Evolutionary conservation across 352 stramenopile genomes (phyloP), one percentile per base, ranked within the genome.

Genomic region (Globisporangium megalacanthum): DNA sequence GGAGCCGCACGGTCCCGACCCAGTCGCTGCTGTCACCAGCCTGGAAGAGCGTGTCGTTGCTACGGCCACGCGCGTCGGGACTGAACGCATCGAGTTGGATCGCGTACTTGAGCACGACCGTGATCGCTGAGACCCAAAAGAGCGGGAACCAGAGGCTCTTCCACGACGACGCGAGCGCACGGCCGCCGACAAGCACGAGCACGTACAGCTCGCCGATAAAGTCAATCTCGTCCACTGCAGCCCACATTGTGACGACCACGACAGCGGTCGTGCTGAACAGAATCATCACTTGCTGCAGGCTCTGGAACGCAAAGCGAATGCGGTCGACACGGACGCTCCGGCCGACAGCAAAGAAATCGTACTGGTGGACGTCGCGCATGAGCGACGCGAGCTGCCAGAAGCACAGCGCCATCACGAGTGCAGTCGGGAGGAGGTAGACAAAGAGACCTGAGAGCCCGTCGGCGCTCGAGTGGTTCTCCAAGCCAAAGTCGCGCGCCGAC

Each of bases 371-470:
- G 0, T 77, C 69, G 52, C 79, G 84, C 65, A 82, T 80, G 58
- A 95, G 82, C 33, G 81, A 87, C 29, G 75, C 71, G 15, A 95
- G 61, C 49, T 95, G 85, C 85, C 85, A 95, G 50, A 91, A 92
- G 52, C 81, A 86, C 31, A 95, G 54, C 17, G 71, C 77, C 60
- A 86, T 92, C 58, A 92, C 65, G 5, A 88, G 56, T 0, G 74
- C 72, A 1, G 81, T 93, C 3, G 85, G 85, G 13, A 90, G 60
- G 22, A 95, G 55, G 53, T 95, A 95, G 25, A 90, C 37, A 55
- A 93, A 95, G 35, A 95, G 65, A 2, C 83, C 65, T 0, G 85
- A 92, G 19, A 93, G 66, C 10, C 74, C 67, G 9, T 66, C 73
- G n/a, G 65, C 72, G 6, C 70, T 79, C 13, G 83, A 78, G 49